Evolutionary conservation across 306 rosid species (phyloP), one percentile per base, ranked within the genome.

Genomic region (Datisca glomerata): DNA sequence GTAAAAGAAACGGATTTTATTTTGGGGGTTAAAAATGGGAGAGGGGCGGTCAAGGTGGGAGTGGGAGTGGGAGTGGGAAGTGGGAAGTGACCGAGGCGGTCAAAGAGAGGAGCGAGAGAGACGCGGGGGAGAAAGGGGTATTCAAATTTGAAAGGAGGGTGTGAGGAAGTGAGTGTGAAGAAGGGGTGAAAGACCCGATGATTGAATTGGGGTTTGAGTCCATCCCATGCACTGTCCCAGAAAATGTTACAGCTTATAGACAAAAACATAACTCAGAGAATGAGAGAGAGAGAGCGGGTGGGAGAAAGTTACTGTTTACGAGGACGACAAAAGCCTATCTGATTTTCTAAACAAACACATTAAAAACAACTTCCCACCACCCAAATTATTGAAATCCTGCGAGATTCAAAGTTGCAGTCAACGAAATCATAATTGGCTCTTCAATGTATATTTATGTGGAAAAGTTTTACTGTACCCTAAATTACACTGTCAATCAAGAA

Each of bases 1-100:
- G 11, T 6, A 8, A 40, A 18, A 41, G 43, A 60, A 28, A 61
- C n/a, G n/a, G n/a, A n/a, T n/a, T n/a, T n/a, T n/a, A n/a, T n/a
- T n/a, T n/a, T n/a, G n/a, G n/a, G n/a, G n/a, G n/a, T n/a, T n/a
- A n/a, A n/a, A n/a, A n/a, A n/a, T n/a, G n/a, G n/a, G n/a, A n/a
- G n/a, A n/a, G n/a, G n/a, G n/a, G n/a, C n/a, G n/a, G n/a, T n/a
- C n/a, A n/a, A n/a, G n/a, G n/a, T n/a, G n/a, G n/a, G n/a, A n/a
- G n/a, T n/a, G n/a, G n/a, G n/a, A n/a, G n/a, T n/a, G n/a, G n/a
- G n/a, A n/a, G n/a, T n/a, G n/a, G n/a, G n/a, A n/a, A n/a, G n/a
- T n/a, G n/a, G n/a, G 43, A 55, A 38, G 56, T 13, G 77, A 69
- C 61, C 77, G 74, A 74, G 81, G 81, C 45, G 68, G 77, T 74